A percentile compares a stretch with the other conserved stretches of the same genome.
Conservation (phyloP, 1,284 basidiomycete genomes). For the Thelephora terrestris region DNA sequence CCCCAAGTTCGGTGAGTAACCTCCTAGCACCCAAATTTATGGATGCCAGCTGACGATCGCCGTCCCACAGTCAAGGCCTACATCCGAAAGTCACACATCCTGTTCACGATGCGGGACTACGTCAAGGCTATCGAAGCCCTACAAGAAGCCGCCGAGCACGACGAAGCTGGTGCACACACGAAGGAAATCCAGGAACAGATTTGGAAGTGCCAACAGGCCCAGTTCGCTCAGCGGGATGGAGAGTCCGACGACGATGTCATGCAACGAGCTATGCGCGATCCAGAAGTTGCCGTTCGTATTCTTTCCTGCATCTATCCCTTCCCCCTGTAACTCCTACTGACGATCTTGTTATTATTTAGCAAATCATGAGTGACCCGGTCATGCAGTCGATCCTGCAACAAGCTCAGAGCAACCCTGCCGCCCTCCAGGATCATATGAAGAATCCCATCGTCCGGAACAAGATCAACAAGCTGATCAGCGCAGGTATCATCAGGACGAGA, state of each 20-base stretch:
- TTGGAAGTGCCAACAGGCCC: conserved; percentile 71
- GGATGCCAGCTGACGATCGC: not conserved
- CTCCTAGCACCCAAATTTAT: not conserved
- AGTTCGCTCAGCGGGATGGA: conserved; percentile 72
- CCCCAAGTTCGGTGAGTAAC: conserved; percentile 63
- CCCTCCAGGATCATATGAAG: conserved; percentile 96
- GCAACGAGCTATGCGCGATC: conserved; percentile 93
- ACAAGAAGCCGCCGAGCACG: conserved; percentile 67
- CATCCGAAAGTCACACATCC: conserved; percentile 86
- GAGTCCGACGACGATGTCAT: conserved; percentile 94
- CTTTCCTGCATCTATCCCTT: not conserved
- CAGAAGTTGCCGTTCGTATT: conserved; percentile 75
- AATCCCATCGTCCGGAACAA: conserved; percentile 79
- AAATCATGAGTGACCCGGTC: conserved; percentile 78
- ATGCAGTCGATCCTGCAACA: conserved; percentile 95
- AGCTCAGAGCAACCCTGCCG: conserved; percentile 83
- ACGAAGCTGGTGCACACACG: conserved; percentile 70
- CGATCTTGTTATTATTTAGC: conserved; percentile 27
- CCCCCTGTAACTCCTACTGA: conserved; percentile 1
- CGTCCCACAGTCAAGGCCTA: conserved; percentile 74
- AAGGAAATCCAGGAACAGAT: conserved; percentile 76
- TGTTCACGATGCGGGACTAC: conserved; percentile 89
- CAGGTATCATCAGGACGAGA: conserved; percentile 81
- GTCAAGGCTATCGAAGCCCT: conserved; percentile 77
- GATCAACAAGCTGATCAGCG: conserved; percentile 89